Base-by-base conservation (phyloP, 441 rosid species). In the Pelargonium hybrid region DNA sequence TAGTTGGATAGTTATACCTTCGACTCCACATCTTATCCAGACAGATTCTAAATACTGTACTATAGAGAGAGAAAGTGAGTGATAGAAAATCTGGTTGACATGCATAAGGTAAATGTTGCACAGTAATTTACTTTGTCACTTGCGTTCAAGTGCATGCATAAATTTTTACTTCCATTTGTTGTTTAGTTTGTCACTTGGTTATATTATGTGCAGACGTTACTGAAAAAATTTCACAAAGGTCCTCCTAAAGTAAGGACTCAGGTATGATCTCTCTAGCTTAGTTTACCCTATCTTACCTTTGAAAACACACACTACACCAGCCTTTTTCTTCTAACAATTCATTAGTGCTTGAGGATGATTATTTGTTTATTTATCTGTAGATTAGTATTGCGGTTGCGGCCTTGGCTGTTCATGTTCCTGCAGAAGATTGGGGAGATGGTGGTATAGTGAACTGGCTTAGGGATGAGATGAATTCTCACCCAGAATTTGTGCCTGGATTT, bases 341-440 rank as follows among this genome's bases (percentile, higher is more conserved):
- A 25, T 61, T 15, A 61, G 7, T 61, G 15, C 65, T 11, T 2
- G 18, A 61, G 65, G 34, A 13, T 57, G 65, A 47, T 81, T 29
- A 65, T 63, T 68, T 73, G 26, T 74, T 68, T 82, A 75, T 41
- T 70, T 70, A 47, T n/a, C 65, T 87, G 73, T 87, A 94, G 99
- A 92, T 92, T 84, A 89, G 99, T 86, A 92, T 92, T 79, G 98
- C 96, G 11, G 97, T 92, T 62, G 99, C 98, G 74, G 97, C 98
- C 63, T 86, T 92, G 88, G 97, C 96, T 77, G 97, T 92, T 45
- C 99, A 94, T 82, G 92, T 94, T 79, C 94, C 96, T 67, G 85
- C 94, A 3, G 92, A 84, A 81, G 97, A 89, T 73, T 92, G 99
- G 99, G 97, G 97, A 77, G 91, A 88, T 82, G 95, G 96, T 69